phyloP scores from a whole-genome alignment of 2,329 filamentous ascomycete species.

The Amphichorda felina region DNA sequence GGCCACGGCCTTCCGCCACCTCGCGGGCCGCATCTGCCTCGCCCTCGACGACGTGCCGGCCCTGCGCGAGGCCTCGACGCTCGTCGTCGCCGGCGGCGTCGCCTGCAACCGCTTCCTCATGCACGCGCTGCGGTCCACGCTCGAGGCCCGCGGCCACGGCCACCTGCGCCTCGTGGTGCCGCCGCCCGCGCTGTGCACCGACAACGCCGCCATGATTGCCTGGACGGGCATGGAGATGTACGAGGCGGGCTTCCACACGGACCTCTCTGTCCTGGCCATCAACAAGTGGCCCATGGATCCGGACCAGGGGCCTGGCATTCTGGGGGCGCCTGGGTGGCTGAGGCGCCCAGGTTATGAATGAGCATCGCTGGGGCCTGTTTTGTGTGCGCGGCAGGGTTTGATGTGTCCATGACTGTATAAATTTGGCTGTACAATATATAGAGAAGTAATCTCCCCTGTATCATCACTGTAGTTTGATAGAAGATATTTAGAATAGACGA shows the following conservation, averaged over 20 bases:
- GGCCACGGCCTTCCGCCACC: constrained; percentile 77
- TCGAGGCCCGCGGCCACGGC: constrained; percentile 55
- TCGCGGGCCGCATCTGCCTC: constrained; percentile 62
- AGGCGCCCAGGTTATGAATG: constrained; percentile 7
- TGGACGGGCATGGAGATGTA: constrained; percentile 94
- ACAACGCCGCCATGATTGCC: constrained; percentile 96
- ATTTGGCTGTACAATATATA: too few relatives aligned
- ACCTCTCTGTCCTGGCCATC: constrained; percentile 45
- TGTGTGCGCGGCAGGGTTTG: too few relatives aligned
- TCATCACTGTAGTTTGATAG: background rate
- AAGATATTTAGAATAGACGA: too few relatives aligned
- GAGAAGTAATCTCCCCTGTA: too few relatives aligned
- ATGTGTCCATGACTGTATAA: too few relatives aligned
- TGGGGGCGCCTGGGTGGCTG: constrained; percentile 44
- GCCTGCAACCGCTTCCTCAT: constrained; percentile 74
- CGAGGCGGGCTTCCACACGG: constrained; percentile 58
- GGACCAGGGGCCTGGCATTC: constrained; percentile 44
- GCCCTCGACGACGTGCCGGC: constrained; percentile 34
- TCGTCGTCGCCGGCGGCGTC: constrained; percentile 85
- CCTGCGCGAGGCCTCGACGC: constrained; percentile 30
- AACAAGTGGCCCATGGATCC: constrained; percentile 67
- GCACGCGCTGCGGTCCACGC: constrained; percentile 42
- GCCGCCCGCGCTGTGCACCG: constrained; percentile 70
- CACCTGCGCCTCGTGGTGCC: constrained; percentile 52
- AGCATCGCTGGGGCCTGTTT: too few relatives aligned